phyloP scores from a whole-genome alignment of 257 asterid species.

The Fraxinus quadrangulata region DNA sequence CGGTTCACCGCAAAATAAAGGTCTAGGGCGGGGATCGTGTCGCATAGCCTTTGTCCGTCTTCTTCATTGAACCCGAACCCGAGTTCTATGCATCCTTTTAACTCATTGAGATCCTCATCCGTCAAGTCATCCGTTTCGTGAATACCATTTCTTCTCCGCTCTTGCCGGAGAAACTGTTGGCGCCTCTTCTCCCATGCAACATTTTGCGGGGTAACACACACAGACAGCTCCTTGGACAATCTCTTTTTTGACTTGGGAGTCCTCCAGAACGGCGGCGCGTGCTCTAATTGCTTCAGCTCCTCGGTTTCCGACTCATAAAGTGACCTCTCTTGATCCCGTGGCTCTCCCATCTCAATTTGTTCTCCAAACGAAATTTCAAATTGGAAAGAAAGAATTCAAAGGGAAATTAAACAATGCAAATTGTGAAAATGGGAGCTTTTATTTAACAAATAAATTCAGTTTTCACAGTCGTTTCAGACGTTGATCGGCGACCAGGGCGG shows the following conservation, averaged over 20 bases:
- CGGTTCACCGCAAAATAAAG: constrained; percentile 80
- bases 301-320: constrained; percentile 44
- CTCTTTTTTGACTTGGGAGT: constrained; percentile 32
- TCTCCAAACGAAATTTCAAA: neutral
- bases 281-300: constrained; percentile 64
- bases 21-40: constrained; percentile 29
- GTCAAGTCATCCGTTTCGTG: constrained; percentile 44
- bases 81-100: constrained; percentile 85
- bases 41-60: constrained; percentile 58
- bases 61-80: constrained; percentile 88
- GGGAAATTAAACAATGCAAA: neutral
- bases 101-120: constrained; percentile 79
- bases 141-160: constrained; percentile 42
- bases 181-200: constrained; percentile 81
- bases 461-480: neutral
- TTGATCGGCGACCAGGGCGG: constrained; percentile 52
- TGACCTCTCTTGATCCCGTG: constrained; percentile 20
- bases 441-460: neutral
- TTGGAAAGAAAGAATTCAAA: neutral
- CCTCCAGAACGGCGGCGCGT: constrained; percentile 78
- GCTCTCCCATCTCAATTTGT: constrained; percentile 29
- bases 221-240: constrained; percentile 67
- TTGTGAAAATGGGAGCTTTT: neutral
- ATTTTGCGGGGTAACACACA: constrained; percentile 67
- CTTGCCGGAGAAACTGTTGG: constrained; percentile 54